phyloP scores from a whole-genome alignment of 805 yeast genomes.

The Pichia manshurica region DNA sequence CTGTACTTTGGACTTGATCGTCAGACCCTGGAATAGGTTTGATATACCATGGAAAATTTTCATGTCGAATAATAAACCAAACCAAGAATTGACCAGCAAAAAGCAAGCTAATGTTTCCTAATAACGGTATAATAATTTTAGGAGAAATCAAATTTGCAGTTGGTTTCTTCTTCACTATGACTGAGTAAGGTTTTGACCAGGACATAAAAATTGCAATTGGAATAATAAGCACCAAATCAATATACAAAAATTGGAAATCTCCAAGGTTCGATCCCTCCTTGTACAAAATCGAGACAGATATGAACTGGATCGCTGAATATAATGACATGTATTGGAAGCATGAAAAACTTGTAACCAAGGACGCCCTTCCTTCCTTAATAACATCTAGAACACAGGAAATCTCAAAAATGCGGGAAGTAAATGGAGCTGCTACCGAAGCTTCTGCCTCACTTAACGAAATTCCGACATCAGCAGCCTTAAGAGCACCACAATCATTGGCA shows the following conservation, averaged over 20 bases:
- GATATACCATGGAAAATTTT: conserved; percentile 65
- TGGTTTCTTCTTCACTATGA: conserved; percentile 68
- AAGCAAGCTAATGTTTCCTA: conserved; percentile 68
- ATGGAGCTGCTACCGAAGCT: conserved; percentile 98
- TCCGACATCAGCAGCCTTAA: conserved; percentile 97
- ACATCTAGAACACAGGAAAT: conserved; percentile 90
- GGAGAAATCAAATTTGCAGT: conserved; percentile 91
- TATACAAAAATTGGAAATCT: conserved; percentile 92
- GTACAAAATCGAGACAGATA: conserved; percentile 79
- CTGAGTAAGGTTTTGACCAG: conserved; percentile 78
- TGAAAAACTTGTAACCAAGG: conserved; percentile 89
- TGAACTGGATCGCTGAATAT: conserved; percentile 93
- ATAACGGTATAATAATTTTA: conserved; percentile 74
- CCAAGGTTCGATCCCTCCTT: conserved; percentile 89
- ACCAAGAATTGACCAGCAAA: conserved; percentile 58
- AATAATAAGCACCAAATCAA: conserved; percentile 81
- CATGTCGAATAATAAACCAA: conserved; percentile 51
- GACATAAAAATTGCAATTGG: conserved; percentile 98
- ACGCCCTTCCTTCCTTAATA: conserved; percentile 90
- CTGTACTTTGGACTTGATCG: conserved; percentile 79
- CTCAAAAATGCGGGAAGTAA: conserved; percentile 84
- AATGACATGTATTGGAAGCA: conserved; percentile 98
- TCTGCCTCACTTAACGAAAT: conserved; percentile 95
- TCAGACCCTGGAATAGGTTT: conserved; percentile 77
- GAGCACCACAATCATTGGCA: conserved; percentile 98